These are phyloP conservation scores for Eucalyptus albens DNA, from an alignment of 345 rosid species.

Conservation along the genomic window DNA sequence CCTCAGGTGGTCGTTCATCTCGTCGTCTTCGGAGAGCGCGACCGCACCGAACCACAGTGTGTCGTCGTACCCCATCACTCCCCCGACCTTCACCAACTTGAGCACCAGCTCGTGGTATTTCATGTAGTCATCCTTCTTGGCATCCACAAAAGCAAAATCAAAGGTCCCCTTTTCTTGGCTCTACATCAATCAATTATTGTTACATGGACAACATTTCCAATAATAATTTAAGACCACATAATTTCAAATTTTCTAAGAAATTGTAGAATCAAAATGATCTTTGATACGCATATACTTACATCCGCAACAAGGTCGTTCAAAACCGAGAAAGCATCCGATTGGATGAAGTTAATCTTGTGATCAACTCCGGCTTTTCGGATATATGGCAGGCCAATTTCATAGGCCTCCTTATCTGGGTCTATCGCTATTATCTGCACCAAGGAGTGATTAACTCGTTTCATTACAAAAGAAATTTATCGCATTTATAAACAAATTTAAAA, in stretches of 20 bases:
- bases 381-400: conserved; percentile 23
- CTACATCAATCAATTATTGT: neutral
- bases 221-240: neutral
- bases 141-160: conserved; percentile 19
- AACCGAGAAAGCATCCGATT: conserved; percentile 10
- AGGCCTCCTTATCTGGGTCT: conserved; percentile 23
- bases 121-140: conserved; percentile 1
- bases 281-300: neutral
- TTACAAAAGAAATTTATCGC: neutral
- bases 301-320: neutral
- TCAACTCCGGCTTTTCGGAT: conserved; percentile 34
- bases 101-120: conserved; percentile 12
- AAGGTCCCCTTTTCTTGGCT: neutral
- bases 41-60: conserved; percentile 11
- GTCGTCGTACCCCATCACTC: conserved; percentile 17
- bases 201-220: neutral
- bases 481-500: neutral
- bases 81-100: conserved; percentile 18
- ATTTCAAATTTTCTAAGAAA: neutral
- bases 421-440: conserved; percentile 22
- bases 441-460: neutral
- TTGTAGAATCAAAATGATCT: neutral
- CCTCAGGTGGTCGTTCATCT: neutral
- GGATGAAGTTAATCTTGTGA: conserved; percentile 40
- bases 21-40: neutral